Evolutionary conservation across 805 yeast genomes (phyloP), one percentile per base, ranked within the genome.

Genomic region (Pichia occidentalis): DNA sequence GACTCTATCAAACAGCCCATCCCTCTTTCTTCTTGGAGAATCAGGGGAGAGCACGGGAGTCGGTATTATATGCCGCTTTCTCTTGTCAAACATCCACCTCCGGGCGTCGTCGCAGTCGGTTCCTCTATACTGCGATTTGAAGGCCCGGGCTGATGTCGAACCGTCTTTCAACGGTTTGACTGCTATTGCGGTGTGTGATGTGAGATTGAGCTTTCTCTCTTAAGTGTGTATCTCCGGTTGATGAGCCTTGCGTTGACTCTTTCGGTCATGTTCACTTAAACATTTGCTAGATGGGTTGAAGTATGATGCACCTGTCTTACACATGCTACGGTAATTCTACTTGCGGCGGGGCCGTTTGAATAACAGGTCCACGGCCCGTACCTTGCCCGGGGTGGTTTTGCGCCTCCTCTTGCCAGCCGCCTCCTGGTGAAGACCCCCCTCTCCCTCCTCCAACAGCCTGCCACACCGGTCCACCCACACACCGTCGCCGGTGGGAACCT

Each of bases 221-320:
- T 27, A 37, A 32, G 69, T 65, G 72, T 64, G 73, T 68, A 68
- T 68, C 73, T 68, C 73, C 73, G 72, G 57, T 58, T 64, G 68
- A 65, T 58, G 72, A 68, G 64, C 57, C 26, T 43, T 13, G 48
- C 61, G 24, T 20, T 67, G 73, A 67, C 53, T 64, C 70, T 61
- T 51, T 65, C 71, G 73, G 73, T 68, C 73, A 68, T 68, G 46
- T 60, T 61, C 72, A 66, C 69, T 66, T 53, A 54, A 36, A 67
- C 68, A 65, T 58, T 22, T 14, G n/a, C n/a, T n/a, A n/a, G n/a
- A n/a, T n/a, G n/a, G n/a, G n/a, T n/a, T n/a, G n/a, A n/a, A n/a
- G n/a, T n/a, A n/a, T n/a, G n/a, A n/a, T n/a, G n/a, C n/a, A n/a
- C n/a, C n/a, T n/a, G n/a, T n/a, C n/a, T n/a, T 16, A 14, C 4